Evolutionary conservation across 2,329 filamentous ascomycete species (phyloP), one percentile per base, ranked within the genome.

Genomic region (Scopulariopsis brevicaulis): DNA sequence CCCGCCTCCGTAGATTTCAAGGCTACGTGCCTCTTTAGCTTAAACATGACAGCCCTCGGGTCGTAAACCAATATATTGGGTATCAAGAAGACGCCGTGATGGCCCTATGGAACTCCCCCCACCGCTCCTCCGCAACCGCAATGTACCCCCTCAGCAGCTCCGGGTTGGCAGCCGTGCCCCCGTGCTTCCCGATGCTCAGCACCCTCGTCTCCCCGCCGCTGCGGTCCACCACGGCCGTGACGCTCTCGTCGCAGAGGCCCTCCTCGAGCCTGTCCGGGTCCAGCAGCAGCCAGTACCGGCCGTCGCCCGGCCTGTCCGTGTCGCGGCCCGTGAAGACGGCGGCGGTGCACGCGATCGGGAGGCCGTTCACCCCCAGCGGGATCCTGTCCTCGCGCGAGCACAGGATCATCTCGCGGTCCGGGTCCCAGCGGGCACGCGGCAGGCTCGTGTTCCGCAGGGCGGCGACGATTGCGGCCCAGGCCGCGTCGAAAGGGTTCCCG

Each of bases 231-330:
- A 94, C 85, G 37, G 96, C 74, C 2, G 86, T 92, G n/a, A 94
- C 76, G n/a, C 73, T 80, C 77, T 99, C 94, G 61, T 85, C 78
- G 67, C 90, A 96, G 51, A 96, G 73, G 10, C 81, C 82, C 74
- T 97, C 94, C 74, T 99, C 94, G 64, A 96, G 86, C 24, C 84
- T 82, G 73, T 99, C 94, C 2, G 90, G 90, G 73, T 99, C 94
- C 7, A 88, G 83, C 59, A 99, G 72, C 2, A 96, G 75, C 90
- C 91, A 96, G 67, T 77, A 78, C 66, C 76, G 78, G 62, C 72
- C 77, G 64, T 72, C 70, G 2, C 50, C 32, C 54, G 69, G 72
- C 62, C 68, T 70, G 59, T 75, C 72, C 32, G 75, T 75, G 67
- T 80, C 81, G 70, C 76, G 79, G 54, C 85, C 85, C 53, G 81